phyloP scores from a whole-genome alignment of 345 rosid genomes.

The Litchi chinensis region DNA sequence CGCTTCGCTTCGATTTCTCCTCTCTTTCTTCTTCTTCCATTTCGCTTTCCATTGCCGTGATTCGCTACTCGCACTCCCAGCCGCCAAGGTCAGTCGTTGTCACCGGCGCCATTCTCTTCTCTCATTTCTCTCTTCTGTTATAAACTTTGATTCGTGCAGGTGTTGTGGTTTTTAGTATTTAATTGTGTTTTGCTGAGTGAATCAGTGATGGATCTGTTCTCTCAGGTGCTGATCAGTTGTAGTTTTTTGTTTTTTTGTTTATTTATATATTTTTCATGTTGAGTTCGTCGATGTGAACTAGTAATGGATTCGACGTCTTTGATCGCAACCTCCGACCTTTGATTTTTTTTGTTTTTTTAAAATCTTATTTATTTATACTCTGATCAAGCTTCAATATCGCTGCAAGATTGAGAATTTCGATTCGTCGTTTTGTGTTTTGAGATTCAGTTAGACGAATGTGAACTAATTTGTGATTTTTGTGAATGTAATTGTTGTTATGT shows the following conservation, averaged over 20 bases:
- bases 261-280: too few relatives aligned
- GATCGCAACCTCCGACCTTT: background rate
- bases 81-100: background rate
- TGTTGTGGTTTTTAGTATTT: background rate
- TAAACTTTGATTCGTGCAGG: background rate
- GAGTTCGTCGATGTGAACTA: background rate
- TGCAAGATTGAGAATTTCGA: background rate
- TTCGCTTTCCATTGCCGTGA: background rate
- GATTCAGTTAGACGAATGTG: background rate
- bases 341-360: background rate
- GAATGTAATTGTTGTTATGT: too few relatives aligned
- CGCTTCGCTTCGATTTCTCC: background rate
- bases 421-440: background rate
- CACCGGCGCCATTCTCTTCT: background rate
- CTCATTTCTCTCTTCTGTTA: background rate
- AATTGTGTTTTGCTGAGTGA: constrained; percentile 4
- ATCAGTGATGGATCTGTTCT: constrained; percentile 28
- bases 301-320: background rate
- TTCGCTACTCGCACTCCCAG: background rate
- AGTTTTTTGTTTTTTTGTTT: background rate
- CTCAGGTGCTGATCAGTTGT: too few relatives aligned
- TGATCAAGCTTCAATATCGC: background rate
- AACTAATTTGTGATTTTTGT: background rate
- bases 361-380: background rate
- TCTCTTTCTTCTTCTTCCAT: background rate